Evolutionary conservation across 2,329 filamentous ascomycete species (phyloP).

Genomic region (Samsoniella hepiali): DNA sequence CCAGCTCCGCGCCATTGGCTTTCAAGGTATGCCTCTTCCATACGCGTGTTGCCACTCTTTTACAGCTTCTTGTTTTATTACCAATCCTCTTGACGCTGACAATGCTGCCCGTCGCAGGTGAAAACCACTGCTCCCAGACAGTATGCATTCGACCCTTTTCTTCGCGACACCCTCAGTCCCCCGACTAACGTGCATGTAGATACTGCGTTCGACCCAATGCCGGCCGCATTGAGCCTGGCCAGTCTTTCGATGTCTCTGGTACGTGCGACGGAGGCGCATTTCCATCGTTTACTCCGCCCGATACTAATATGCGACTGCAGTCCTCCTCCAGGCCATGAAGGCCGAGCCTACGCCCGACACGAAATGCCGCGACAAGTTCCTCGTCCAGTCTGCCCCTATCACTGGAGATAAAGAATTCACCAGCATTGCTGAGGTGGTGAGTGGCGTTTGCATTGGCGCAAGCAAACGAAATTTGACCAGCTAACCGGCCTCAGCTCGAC

Average conservation of each 20-base stretch:
- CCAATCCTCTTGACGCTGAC: constrained; percentile 26
- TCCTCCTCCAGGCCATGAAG: constrained; percentile 97
- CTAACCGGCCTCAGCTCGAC: constrained; percentile 62
- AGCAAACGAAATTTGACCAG: neutral
- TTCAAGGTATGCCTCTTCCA: constrained; percentile 58
- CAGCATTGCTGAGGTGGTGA: constrained; percentile 77
- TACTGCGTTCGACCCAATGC: constrained; percentile 98
- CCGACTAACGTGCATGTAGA: constrained; percentile 46
- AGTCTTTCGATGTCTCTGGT: constrained; percentile 92
- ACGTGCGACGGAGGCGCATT: constrained; percentile 30
- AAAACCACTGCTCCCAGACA: constrained; percentile 99
- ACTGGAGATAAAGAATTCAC: constrained; percentile 78
- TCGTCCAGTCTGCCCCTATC: constrained; percentile 88
- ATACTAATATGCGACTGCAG: constrained; percentile 42
- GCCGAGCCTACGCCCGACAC: constrained; percentile 81
- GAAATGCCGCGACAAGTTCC: constrained; percentile 95
- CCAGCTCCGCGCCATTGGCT: constrained; percentile 59
- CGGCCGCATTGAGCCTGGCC: constrained; percentile 86
- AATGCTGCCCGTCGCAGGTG: constrained; percentile 57
- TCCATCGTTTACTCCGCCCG: neutral
- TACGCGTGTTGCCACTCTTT: neutral
- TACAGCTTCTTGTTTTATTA: neutral
- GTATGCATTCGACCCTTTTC: constrained; percentile 54
- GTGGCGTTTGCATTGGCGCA: constrained; percentile 30
- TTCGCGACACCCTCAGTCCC: constrained; percentile 10